Base-by-base conservation (phyloP, 2,329 filamentous ascomycete species). In the Macroventuria anomochaeta region DNA sequence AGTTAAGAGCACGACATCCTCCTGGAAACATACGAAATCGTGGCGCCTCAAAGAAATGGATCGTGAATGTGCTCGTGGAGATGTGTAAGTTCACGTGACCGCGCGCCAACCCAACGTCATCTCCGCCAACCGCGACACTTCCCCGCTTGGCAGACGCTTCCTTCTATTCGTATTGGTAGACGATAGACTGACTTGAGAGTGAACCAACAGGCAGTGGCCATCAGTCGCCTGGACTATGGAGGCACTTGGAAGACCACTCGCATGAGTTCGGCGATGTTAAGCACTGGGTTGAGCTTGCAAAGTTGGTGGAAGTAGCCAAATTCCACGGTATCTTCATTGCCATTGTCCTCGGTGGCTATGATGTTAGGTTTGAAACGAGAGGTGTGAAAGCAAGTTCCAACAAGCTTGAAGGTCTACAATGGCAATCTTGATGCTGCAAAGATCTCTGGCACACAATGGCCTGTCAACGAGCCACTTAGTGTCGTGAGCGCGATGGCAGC, bases 401-500 rank as follows among this genome's bases (percentile, higher is more conserved):
- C 42, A 18, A 11, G 15, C 1, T 17, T 21, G 7, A 37, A 53
- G 50, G 50, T 89, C 4, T 90, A 88, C 72, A 84, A 85, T 54
- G 82, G 85, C 3, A 86, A 83, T 54, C 77, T 89, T 2, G 80
- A 82, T 2, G 82, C 86, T 0, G 84, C 85, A 0, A 81, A 88
- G 41, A 69, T 79, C 0, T 83, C 85, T 0, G 87, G 85, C 1
- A 85, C 86, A 0, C 87, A 90, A 70, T 89, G 85, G 81, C 87
- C 87, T 0, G 84, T 89, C n/a, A 88, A 88, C 55, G 87, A 90
- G 67, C 87, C 87, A 0, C 65, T 89, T 1, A 80, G 82, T 1
- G 80, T 86, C 2, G 78, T 89, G 0, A 79, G 86, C 2, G 85
- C 86, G 2, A 88, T 89, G 85, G 86, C 87, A 0, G 85, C 86